Evolutionary conservation across 345 rosid species (phyloP).

Genomic region (Cardamine resedifolia): DNA sequence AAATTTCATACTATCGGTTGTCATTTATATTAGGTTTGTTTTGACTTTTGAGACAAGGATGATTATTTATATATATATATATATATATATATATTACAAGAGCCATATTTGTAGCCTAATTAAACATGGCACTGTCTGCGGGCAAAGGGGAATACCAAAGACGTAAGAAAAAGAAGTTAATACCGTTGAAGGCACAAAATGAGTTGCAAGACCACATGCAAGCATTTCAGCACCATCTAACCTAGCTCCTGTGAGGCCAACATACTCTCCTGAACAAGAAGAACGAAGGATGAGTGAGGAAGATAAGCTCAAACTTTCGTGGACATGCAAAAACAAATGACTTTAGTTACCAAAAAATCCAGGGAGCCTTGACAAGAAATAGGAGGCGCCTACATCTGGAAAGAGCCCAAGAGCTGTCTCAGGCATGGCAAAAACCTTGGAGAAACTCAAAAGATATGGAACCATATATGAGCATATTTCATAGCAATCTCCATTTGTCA

Average conservation of each 20-base stretch:
- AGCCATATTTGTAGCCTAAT: too few relatives aligned
- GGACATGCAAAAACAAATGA: background rate
- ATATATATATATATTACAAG: too few relatives aligned
- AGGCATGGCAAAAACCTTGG: conserved; percentile 84
- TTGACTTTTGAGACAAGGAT: background rate
- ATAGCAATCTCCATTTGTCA: background rate
- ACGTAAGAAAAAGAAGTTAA: background rate
- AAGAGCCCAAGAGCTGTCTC: conserved; percentile 83
- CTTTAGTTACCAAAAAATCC: conserved; percentile 70
- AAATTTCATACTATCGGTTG: background rate
- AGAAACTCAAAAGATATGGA: conserved; percentile 12
- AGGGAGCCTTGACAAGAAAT: conserved; percentile 80
- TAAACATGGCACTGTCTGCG: background rate
- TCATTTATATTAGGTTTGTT: too few relatives aligned
- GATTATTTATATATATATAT: too few relatives aligned
- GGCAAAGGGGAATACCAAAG: background rate
- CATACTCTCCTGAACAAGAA: conserved; percentile 64
- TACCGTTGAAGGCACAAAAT: conserved; percentile 70
- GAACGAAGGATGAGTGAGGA: background rate
- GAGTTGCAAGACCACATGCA: conserved; percentile 91
- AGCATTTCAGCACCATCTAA: conserved; percentile 89
- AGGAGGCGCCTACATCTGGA: conserved; percentile 87
- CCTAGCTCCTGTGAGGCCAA: conserved; percentile 72
- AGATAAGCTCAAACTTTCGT: background rate
- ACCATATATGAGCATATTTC: background rate